These are phyloP conservation scores for Musa acuminata DNA, from an alignment of 176 grass and related monocot genomes.

Conservation along the genomic window DNA sequence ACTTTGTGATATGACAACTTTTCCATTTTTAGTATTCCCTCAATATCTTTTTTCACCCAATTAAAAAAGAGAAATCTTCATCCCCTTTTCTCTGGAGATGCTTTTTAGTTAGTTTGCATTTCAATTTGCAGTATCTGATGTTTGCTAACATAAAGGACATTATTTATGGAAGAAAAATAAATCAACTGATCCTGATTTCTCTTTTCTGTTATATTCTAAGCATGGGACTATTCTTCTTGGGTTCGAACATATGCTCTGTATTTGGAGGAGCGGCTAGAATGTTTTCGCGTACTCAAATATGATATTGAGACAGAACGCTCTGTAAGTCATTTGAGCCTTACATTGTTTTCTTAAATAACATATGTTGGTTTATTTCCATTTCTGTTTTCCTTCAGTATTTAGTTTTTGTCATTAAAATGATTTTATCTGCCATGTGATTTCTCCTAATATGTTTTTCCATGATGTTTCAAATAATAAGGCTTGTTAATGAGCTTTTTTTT, in stretches of 20 bases:
- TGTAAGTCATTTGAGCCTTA: neutral
- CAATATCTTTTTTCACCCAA: neutral
- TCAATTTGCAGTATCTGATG: neutral
- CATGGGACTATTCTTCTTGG: constrained; percentile 46
- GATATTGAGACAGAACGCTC: constrained; percentile 10
- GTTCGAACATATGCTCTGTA: constrained; percentile 40
- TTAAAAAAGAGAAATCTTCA: too few relatives aligned
- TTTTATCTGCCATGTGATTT: too few relatives aligned
- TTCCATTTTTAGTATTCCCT: neutral
- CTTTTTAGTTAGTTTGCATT: neutral
- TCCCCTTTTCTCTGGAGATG: too few relatives aligned
- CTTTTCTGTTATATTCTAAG: constrained; percentile 11
- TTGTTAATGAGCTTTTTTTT: too few relatives aligned
- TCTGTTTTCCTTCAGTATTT: neutral
- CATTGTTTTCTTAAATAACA: neutral
- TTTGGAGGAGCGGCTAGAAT: constrained; percentile 37
- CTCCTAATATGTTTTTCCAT: too few relatives aligned
- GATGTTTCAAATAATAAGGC: too few relatives aligned
- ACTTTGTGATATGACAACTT: neutral
- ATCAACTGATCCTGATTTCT: neutral
- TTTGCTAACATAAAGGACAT: neutral
- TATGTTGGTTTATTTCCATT: constrained; percentile 1
- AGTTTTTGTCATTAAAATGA: too few relatives aligned
- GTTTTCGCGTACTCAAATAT: constrained; percentile 33
- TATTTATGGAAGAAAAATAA: neutral